Base-by-base conservation (phyloP, 495 filamentous ascomycete genomes). In the Opeltia flavorubescens region DNA sequence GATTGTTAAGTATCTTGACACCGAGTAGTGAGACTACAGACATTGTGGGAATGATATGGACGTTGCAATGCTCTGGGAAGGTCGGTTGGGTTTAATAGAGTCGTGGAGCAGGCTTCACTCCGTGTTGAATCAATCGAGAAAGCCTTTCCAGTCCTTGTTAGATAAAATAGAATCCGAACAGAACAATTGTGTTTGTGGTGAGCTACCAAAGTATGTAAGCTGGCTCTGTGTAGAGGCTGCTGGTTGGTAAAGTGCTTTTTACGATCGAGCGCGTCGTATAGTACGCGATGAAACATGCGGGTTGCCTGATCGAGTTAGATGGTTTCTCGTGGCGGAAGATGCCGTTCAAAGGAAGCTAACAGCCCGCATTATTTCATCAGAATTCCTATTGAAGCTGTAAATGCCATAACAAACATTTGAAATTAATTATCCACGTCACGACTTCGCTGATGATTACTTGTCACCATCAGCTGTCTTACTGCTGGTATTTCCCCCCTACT, bases 1-100 rank as follows among this genome's bases (percentile, higher is more conserved):
- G 91, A 67, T 98, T 98, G 75, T 96, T 96, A 58, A 86, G 70
- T 46, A 95, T 84, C 61, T 89, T 84, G 48, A 96, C 91, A 62
- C 87, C 87, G 31, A 98, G 77, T 25, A 98, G 80, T 48, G 89
- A 91, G 50, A 98, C 88, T 61, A 95, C 86, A 57, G 91, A 94
- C 91, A 98, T 98, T 49, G 63, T 83, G 59, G 56, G 54, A 20
- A 3, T 26, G n/a, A n/a, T n/a, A n/a, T n/a, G n/a, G n/a, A n/a
- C n/a, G n/a, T n/a, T n/a, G n/a, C n/a, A n/a, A n/a, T n/a, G n/a
- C n/a, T n/a, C n/a, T n/a, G n/a, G n/a, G n/a, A n/a, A n/a, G n/a
- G n/a, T n/a, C n/a, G n/a, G n/a, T n/a, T n/a, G n/a, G n/a, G n/a
- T n/a, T n/a, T n/a, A n/a, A 13, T 31, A 13, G 29, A 31, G 29